Percentiles rank a stretch among this genome's conserved stretches.
Conservation (phyloP, 805 yeast genomes). For the Metschnikowia colocasiae region DNA sequence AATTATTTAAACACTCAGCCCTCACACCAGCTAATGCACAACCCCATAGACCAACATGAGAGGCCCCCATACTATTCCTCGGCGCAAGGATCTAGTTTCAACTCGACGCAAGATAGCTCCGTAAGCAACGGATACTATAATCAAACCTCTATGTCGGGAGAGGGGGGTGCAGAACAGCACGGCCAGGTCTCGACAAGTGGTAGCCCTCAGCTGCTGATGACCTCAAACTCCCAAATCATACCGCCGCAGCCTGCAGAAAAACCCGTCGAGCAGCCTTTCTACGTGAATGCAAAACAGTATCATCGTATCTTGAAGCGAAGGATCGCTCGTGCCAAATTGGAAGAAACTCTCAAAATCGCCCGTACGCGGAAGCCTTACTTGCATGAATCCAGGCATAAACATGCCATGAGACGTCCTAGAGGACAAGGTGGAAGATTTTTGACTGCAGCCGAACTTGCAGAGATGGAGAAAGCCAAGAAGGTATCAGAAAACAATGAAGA, state of each 20-base stretch:
- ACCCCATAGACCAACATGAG: conserved; percentile 13
- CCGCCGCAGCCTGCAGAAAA: conserved; percentile 11
- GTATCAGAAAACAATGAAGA: conserved; percentile 28
- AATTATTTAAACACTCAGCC: conserved; percentile 19
- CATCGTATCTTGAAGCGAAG: conserved; percentile 92
- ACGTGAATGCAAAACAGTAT: conserved; percentile 96
- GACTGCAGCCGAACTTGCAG: conserved; percentile 74
- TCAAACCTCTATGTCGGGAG: conserved; percentile 12
- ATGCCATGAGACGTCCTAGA: conserved; percentile 98
- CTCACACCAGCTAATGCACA: conserved; percentile 15
- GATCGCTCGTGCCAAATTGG: conserved; percentile 88
- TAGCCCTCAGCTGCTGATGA: conserved; percentile 7
- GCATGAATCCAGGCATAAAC: conserved; percentile 96
- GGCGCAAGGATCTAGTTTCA: conserved; percentile 11
- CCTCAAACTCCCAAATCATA: conserved; percentile 10
- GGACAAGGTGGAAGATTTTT: conserved; percentile 98
- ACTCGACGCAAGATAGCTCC: conserved; percentile 13
- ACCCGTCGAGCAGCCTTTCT: conserved; percentile 79
- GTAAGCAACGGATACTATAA: conserved; percentile 15
- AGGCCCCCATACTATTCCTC: conserved; percentile 25
- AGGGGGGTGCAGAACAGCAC: conserved; percentile 7
- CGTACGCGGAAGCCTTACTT: conserved; percentile 90
- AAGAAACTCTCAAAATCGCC: conserved; percentile 81
- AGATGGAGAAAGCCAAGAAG: conserved; percentile 39
- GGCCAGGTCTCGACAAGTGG: conserved; percentile 10